Evolutionary conservation across 2,329 filamentous ascomycete species (phyloP), one percentile per base, ranked within the genome.

Genomic region (Leptographium galeiforme): DNA sequence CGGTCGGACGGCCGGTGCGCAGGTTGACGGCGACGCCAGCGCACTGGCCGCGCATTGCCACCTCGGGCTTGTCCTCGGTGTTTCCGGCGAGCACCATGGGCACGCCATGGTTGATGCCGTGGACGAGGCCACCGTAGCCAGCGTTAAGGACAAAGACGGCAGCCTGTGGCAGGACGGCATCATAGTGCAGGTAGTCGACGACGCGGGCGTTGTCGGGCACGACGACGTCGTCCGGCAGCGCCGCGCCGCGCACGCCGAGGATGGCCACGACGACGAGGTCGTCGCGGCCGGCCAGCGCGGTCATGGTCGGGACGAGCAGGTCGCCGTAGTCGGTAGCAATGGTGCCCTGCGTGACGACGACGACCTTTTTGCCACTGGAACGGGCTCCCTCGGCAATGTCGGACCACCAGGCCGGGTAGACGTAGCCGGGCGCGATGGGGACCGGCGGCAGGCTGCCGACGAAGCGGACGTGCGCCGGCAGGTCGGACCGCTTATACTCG

Each of bases 341-440:
- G 3, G 74, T 78, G 6, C 75, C 74, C 57, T 77, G 74, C 1
- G 68, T 66, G 7, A 77, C 72, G 19, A 69, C 64, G 6, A 78
- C 62, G 30, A 78, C 57, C 50, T 67, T 68, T 53, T 69, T 71
- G 13, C 18, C 52, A 11, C 65, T 59, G 19, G 18, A 13, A 12
- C 32, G 2, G 40, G 43, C 43, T 1, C 18, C 46, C 3, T 30
- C 32, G n/a, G 34, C 25, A 16, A 78, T 63, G 6, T 71, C 68
- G 4, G 63, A 51, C 72, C 72, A 78, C 70, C 72, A 78, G 8
- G 59, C 33, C 0, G 75, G 75, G 40, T 63, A 66, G 2, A 53
- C 52, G 36, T 66, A 63, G 40, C 61, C 59, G 0, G 60, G 48
- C 38, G 64, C 60, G 52, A 66, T 12, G 3, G 59, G 55, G 41